phyloP scores from a whole-genome alignment of 2,329 filamentous ascomycete genomes.

The Rhynchosporium agropyri region DNA sequence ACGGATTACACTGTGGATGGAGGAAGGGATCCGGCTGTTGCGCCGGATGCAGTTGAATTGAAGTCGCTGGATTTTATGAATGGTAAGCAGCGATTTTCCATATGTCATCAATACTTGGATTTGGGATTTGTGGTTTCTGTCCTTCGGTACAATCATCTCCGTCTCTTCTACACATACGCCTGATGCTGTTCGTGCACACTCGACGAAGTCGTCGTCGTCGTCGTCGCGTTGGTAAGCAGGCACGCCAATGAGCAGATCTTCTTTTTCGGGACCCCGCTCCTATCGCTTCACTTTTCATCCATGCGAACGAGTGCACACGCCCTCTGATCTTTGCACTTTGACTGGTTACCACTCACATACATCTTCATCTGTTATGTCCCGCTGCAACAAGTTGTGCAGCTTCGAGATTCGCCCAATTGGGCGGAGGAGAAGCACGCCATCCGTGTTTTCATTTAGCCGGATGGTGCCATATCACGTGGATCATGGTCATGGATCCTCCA shows the following conservation, averaged over 20 bases:
- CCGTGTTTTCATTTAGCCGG: slow-evolving; percentile 7
- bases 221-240: too few species aligned
- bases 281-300: too few species aligned
- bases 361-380: neutral
- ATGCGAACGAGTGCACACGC: too few species aligned
- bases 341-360: neutral
- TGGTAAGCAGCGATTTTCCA: slow-evolving; percentile 16
- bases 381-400: slow-evolving; percentile 4
- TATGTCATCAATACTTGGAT: neutral
- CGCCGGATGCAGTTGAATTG: slow-evolving; percentile 26
- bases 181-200: too few species aligned
- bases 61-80: slow-evolving; percentile 29
- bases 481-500: neutral
- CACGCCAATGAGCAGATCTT: too few species aligned
- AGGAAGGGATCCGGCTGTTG: slow-evolving; percentile 16
- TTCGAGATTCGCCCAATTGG: neutral
- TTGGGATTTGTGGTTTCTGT: slow-evolving; percentile 5
- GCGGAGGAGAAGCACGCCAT: slow-evolving; percentile 16
- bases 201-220: too few species aligned
- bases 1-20: slow-evolving; percentile 26
- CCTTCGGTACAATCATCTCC: too few species aligned
- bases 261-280: too few species aligned
- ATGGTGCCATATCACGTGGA: slow-evolving; percentile 39
- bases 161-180: too few species aligned
- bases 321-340: neutral